Evolutionary conservation across 2,329 filamentous ascomycete genomes (phyloP).

Genomic region (Xylariaceae sp.): DNA sequence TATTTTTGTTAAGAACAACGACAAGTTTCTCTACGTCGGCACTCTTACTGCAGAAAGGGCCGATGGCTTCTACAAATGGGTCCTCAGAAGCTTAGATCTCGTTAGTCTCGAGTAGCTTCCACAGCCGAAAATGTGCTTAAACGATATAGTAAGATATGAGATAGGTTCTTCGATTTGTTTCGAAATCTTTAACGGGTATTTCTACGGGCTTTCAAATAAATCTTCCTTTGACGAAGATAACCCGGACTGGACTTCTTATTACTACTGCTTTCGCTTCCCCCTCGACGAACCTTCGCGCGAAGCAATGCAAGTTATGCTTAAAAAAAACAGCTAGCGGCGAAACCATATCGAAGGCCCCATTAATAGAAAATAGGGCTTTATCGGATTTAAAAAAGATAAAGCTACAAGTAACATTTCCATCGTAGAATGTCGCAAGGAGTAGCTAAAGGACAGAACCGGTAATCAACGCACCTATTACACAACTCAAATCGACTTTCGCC

Average conservation of each 20-base stretch:
- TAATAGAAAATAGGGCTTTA: conserved; percentile 70
- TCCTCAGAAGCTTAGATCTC: conserved; percentile 54
- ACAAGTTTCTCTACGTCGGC: conserved; percentile 62
- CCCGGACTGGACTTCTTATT: conserved; percentile 66
- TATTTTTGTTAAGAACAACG: conserved; percentile 66
- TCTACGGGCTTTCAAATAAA: conserved; percentile 70
- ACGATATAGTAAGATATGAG: conserved; percentile 60
- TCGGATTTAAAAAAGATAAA: conserved; percentile 62
- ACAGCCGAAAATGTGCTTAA: conserved; percentile 46
- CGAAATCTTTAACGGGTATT: conserved; percentile 61
- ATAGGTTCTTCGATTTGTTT: conserved; percentile 69
- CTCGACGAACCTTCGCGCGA: conserved; percentile 44
- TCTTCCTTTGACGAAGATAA: conserved; percentile 61
- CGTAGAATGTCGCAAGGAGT: conserved; percentile 68
- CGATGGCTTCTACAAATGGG: conserved; percentile 62
- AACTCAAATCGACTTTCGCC: conserved; percentile 47
- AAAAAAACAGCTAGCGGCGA: conserved; percentile 58
- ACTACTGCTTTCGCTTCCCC: conserved; percentile 63
- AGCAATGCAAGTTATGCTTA: conserved; percentile 41
- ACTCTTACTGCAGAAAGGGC: conserved; percentile 54
- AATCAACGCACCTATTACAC: conserved; percentile 66
- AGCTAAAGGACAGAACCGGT: conserved; percentile 51
- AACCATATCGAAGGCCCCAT: conserved; percentile 68
- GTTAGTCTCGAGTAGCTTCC: conserved; percentile 37
- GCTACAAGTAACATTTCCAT: conserved; percentile 56